Percentiles rank a stretch among this genome's conserved stretches.
Conservation (phyloP, 345 rosid species). For the Excoecaria cochinchinensis region DNA sequence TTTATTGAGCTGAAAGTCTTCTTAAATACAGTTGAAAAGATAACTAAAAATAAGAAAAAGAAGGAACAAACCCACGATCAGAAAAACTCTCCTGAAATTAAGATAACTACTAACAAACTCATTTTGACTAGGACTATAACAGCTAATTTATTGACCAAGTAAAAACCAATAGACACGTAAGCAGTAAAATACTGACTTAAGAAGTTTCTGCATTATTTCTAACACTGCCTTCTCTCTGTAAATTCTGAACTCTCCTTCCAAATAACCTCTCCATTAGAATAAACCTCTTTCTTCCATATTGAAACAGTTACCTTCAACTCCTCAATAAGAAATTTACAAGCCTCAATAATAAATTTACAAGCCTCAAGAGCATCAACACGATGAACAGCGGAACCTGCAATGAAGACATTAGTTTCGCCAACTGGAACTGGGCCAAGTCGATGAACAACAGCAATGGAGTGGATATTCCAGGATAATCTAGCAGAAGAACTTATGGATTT, state of each 20-base stretch:
- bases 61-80: too few relatives aligned
- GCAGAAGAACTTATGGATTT: constrained; percentile 57
- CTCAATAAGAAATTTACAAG: constrained; percentile 73
- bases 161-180: too few relatives aligned
- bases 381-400: constrained; percentile 82
- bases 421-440: constrained; percentile 82
- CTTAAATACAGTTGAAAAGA: too few relatives aligned
- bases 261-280: constrained; percentile 76
- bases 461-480: constrained; percentile 69
- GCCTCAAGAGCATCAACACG: constrained; percentile 81
- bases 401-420: constrained; percentile 80
- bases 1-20: too few relatives aligned
- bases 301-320: constrained; percentile 89
- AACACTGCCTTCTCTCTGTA: constrained; percentile 42
- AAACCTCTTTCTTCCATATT: constrained; percentile 94
- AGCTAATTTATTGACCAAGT: neutral
- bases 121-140: too few relatives aligned
- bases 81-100: too few relatives aligned
- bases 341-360: too few relatives aligned
- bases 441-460: constrained; percentile 69
- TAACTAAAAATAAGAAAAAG: too few relatives aligned
- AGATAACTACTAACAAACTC: too few relatives aligned
- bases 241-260: constrained; percentile 97
- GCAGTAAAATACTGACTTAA: too few relatives aligned
- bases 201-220: too few relatives aligned